These are phyloP conservation scores for Amphirosellinia nigrospora DNA, from an alignment of 495 filamentous ascomycete genomes.

Conservation along the genomic window DNA sequence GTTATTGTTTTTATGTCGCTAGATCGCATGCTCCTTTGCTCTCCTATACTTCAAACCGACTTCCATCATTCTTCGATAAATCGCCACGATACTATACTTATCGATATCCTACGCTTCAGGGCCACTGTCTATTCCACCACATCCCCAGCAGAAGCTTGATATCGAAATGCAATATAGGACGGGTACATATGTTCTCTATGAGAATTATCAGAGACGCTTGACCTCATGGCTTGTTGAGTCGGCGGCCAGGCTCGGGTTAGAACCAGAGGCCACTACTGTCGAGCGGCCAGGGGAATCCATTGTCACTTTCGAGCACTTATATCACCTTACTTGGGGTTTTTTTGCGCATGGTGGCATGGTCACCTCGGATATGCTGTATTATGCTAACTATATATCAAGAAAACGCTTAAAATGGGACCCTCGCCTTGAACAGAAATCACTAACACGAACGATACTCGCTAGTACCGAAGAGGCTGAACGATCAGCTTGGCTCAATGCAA, in stretches of 20 bases:
- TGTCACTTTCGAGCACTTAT: not conserved
- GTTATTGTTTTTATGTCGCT: not conserved
- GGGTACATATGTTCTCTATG: not conserved
- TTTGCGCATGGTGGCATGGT: not conserved
- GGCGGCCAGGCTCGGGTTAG: not conserved
- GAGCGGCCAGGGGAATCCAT: not conserved
- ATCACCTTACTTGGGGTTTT: too few relatives aligned
- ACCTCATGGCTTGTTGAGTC: slow-evolving; percentile 10
- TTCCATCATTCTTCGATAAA: not conserved
- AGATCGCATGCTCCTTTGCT: not conserved
- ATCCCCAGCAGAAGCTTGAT: too few relatives aligned
- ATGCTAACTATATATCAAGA: not conserved
- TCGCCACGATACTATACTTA: not conserved
- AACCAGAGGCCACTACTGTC: not conserved
- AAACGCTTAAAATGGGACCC: not conserved
- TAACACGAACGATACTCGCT: too few relatives aligned
- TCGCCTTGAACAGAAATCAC: not conserved
- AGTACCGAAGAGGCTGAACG: too few relatives aligned
- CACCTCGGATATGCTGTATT: not conserved
- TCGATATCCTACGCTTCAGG: not conserved
- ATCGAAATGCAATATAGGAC: too few relatives aligned
- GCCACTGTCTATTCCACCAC: too few relatives aligned
- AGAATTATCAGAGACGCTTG: not conserved
- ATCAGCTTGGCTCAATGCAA: too few relatives aligned
- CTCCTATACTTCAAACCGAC: not conserved